Percentiles rank a stretch among this genome's conserved stretches.
phyloP scores from a whole-genome alignment of 331 rosid genomes.

The Arachis monticola region DNA sequence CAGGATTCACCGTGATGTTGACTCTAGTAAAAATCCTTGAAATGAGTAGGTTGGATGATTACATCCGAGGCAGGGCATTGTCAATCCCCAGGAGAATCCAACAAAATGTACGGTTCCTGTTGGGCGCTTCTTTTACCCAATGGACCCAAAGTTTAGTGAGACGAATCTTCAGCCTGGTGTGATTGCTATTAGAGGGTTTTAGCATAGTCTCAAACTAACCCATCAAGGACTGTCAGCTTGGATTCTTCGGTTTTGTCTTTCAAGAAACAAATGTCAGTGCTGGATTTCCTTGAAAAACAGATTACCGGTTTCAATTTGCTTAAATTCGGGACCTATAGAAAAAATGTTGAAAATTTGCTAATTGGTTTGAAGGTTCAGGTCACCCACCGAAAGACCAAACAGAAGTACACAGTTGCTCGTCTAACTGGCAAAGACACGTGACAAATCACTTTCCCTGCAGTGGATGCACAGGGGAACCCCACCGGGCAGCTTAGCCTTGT shows the following conservation, averaged over 20 bases:
- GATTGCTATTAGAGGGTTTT: slow-evolving; percentile 51
- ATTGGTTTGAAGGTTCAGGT: slow-evolving; percentile 63
- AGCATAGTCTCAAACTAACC: slow-evolving; percentile 62
- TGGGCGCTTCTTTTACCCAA: slow-evolving; percentile 61
- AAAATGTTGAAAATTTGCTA: slow-evolving; percentile 33
- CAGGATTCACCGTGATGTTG: slow-evolving; percentile 48
- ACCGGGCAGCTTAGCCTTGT: slow-evolving; percentile 21
- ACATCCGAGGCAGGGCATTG: slow-evolving; percentile 39
- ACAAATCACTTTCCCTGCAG: slow-evolving; percentile 38
- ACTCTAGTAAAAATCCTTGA: slow-evolving; percentile 53
- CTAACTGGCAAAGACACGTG: slow-evolving; percentile 39
- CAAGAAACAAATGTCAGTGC: slow-evolving; percentile 47
- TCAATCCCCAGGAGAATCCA: slow-evolving; percentile 68
- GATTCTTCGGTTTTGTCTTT: slow-evolving; percentile 74
- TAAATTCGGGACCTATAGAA: slow-evolving; percentile 34
- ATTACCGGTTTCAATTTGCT: slow-evolving; percentile 31
- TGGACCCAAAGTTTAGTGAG: slow-evolving; percentile 23
- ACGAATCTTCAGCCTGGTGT: slow-evolving; percentile 32
- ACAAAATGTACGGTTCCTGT: slow-evolving; percentile 42
- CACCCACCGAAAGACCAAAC: slow-evolving; percentile 61
- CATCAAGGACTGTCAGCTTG: slow-evolving; percentile 62
- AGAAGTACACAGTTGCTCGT: slow-evolving; percentile 50
- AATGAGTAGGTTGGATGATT: slow-evolving; percentile 57
- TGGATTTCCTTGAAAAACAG: slow-evolving; percentile 45
- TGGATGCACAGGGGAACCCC: slow-evolving; percentile 47